A percentile compares a stretch with the other conserved stretches of the same genome.
phyloP scores from a whole-genome alignment of 345 rosid species.

The Eucalyptus regnans region DNA sequence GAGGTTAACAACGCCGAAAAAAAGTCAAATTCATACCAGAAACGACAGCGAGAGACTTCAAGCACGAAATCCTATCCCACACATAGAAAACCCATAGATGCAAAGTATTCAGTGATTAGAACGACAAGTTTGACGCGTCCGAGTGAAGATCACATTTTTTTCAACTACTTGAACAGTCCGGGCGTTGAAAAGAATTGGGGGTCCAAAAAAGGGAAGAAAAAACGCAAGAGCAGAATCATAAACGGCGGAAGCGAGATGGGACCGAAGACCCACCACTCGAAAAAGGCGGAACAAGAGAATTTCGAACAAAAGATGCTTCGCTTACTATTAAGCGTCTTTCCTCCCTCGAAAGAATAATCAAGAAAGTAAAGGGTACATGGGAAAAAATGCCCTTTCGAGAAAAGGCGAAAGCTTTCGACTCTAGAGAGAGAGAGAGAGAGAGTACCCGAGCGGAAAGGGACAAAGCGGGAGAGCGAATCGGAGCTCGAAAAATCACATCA shows the following conservation, averaged over 20 bases:
- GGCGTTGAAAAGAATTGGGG: neutral
- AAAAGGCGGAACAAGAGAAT: neutral
- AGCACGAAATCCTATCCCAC: neutral
- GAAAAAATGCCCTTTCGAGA: neutral
- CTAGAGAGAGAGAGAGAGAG: neutral
- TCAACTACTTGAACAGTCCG: neutral
- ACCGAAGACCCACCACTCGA: neutral
- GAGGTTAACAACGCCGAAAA: neutral
- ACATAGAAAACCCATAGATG: neutral
- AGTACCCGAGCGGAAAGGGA: neutral
- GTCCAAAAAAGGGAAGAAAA: neutral
- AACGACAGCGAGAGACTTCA: neutral
- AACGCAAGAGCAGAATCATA: neutral
- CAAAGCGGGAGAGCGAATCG: neutral
- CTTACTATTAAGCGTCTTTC: neutral
- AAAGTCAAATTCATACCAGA: neutral
- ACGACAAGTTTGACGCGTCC: neutral
- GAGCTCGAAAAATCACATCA: neutral
- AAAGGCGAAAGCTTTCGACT: neutral
- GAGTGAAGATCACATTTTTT: neutral
- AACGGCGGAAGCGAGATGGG: neutral
- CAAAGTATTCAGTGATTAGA: neutral
- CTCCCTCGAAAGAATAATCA: neutral
- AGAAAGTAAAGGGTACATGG: neutral
- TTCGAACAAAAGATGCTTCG: neutral